These are phyloP conservation scores for Cryphonectria carpinicola DNA, from an alignment of 2,329 filamentous ascomycete species.

Conservation along the genomic window DNA sequence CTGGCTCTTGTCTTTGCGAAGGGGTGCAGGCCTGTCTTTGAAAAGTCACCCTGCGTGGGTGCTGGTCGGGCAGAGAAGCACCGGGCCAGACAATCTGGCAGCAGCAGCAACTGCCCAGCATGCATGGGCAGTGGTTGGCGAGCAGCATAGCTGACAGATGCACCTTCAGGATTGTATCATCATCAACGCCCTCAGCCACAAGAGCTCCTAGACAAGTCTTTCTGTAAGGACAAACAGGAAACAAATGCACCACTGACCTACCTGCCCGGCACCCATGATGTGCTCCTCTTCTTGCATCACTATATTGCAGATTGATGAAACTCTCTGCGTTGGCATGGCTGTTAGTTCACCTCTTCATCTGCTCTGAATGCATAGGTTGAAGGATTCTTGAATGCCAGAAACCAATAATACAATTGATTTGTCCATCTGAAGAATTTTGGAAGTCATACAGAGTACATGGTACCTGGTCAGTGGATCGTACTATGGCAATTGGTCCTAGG, in stretches of 20 bases:
- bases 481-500: background rate
- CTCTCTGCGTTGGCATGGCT: background rate
- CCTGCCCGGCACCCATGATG: background rate
- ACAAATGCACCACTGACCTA: background rate
- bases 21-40: background rate
- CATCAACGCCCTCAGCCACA: background rate
- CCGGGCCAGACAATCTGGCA: background rate
- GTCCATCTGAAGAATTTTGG: conserved; percentile 49
- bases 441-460: background rate
- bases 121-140: background rate
- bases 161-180: background rate
- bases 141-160: background rate
- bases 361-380: background rate
- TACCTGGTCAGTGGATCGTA: background rate
- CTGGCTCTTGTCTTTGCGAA: background rate
- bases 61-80: background rate
- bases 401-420: background rate
- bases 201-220: background rate
- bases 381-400: background rate
- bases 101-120: background rate
- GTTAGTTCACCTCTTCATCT: background rate
- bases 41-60: background rate
- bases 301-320: background rate
- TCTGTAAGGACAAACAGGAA: background rate
- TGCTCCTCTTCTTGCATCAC: background rate